Conservation (phyloP, 208 protist genomes). For the Herpetomonas muscarum region DNA sequence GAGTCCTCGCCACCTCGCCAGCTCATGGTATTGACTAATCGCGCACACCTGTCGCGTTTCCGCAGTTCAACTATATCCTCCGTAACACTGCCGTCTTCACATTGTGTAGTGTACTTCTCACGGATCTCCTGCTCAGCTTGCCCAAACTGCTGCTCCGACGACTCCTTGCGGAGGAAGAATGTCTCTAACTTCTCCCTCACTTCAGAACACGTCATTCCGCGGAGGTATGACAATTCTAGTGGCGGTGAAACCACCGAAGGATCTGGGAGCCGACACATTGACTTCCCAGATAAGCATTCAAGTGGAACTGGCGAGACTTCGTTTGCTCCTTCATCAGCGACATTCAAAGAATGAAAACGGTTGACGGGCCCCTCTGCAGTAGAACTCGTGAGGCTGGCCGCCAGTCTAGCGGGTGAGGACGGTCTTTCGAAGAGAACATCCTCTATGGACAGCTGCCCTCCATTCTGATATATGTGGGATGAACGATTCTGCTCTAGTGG, state of each 20-base stretch:
- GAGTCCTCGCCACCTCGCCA: slow-evolving; percentile 26
- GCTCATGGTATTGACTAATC: slow-evolving; percentile 45
- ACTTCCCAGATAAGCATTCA: slow-evolving; percentile 19
- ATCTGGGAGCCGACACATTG: slow-evolving; percentile 18
- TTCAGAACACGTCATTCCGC: slow-evolving; percentile 59
- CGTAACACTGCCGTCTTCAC: background rate
- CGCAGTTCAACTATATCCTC: slow-evolving; percentile 1
- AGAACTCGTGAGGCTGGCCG: background rate
- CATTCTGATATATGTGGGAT: too few relatives aligned
- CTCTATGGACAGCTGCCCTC: slow-evolving; percentile 15
- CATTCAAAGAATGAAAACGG: too few relatives aligned
- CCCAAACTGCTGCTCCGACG: slow-evolving; percentile 26
- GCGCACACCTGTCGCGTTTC: slow-evolving; percentile 34
- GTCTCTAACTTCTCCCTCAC: slow-evolving; percentile 55
- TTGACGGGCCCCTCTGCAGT: too few relatives aligned
- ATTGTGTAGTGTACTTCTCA: background rate
- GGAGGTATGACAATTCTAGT: slow-evolving; percentile 23
- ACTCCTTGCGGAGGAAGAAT: slow-evolving; percentile 53
- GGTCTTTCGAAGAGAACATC: slow-evolving; percentile 23
- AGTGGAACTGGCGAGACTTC: background rate
- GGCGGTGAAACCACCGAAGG: slow-evolving; percentile 3
- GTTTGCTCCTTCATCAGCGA: background rate
- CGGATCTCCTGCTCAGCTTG: slow-evolving; percentile 2
- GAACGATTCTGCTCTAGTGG: too few relatives aligned
- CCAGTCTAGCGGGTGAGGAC: background rate